A percentile compares a stretch with the other conserved stretches of the same genome.
Conservation (phyloP, 805 yeast species). For the Starmerella sp. region DNA sequence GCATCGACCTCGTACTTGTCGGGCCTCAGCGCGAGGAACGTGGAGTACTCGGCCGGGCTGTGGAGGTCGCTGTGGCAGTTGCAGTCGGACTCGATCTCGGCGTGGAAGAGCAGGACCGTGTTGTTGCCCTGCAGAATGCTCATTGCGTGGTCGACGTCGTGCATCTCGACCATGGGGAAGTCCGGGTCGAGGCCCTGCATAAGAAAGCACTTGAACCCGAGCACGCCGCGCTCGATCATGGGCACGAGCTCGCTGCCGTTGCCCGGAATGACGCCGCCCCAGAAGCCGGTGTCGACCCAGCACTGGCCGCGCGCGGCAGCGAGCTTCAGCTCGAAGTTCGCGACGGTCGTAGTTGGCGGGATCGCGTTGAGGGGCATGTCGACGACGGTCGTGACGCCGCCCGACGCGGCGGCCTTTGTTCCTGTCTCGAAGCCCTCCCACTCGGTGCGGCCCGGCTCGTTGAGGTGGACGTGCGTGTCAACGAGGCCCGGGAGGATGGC, state of each 20-base stretch:
- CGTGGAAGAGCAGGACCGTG: constrained; percentile 83
- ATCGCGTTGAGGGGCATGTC: constrained; percentile 96
- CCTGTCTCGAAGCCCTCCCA: constrained; percentile 99
- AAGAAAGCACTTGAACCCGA: constrained; percentile 88
- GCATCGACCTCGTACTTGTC: constrained; percentile 82
- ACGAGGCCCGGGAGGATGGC: constrained; percentile 81
- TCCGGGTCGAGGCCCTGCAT: constrained; percentile 95
- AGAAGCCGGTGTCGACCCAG: constrained; percentile 90
- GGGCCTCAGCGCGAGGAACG: constrained; percentile 78
- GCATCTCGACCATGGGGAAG: constrained; percentile 67
- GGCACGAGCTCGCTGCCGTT: constrained; percentile 62
- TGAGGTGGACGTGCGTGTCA: constrained; percentile 87
- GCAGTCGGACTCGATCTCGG: constrained; percentile 61
- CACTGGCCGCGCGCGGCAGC: constrained; percentile 69
- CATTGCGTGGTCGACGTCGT: constrained; percentile 60
- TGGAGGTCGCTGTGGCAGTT: constrained; percentile 9
- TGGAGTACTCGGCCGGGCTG: constrained; percentile 54
- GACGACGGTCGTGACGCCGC: constrained; percentile 90
- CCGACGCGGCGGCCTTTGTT: constrained; percentile 85
- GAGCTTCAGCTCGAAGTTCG: constrained; percentile 62
- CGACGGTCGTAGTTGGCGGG: constrained; percentile 85
- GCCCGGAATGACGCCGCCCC: constrained; percentile 90
- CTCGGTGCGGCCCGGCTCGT: constrained; percentile 96
- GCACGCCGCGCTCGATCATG: constrained; percentile 70
- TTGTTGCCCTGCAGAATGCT: constrained; percentile 45